Evolutionary conservation across 2,329 filamentous ascomycete genomes (phyloP), one percentile per base, ranked within the genome.

Genomic region (Paraconiothyrium brasiliense): DNA sequence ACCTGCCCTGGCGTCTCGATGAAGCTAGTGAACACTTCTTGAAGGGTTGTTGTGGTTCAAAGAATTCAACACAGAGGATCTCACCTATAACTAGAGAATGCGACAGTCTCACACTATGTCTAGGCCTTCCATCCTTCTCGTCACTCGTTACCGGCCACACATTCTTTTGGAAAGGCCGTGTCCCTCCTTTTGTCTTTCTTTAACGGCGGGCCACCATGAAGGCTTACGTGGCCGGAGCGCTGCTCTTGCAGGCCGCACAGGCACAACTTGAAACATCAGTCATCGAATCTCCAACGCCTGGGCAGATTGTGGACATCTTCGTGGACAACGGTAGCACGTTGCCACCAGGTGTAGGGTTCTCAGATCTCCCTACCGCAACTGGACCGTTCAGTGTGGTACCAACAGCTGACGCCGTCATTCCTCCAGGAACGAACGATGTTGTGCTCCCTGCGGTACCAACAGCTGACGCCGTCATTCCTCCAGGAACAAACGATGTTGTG

Each of bases 81-180:
- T 22, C 32, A 10, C n/a, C 48, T 71, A 71, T 71, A 71, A 63
- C 66, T 67, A 64, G 20, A 37, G 54, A 63, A 58, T 30, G 43
- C 48, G 63, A 58, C 35, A 59, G 62, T 67, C 64, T 67, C 41
- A 64, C 52, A 67, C 60, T 57, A 62, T 65, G 65, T 66, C 62
- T 67, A 58, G 63, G 59, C 54, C 66, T 46, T 24, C 7, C n/a
- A 46, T 13, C 43, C 43, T 46, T 64, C 67, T 58, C 54, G 66
- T 70, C 69, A 67, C 64, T 68, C 69, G 35, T 70, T 71, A 54
- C 24, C 58, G 57, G 35, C 57, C 66, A 56, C 44, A 65, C 61
- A 13, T 67, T 68, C 51, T 22, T 64, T 61, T 64, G 58, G 60
- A 20, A 11, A 30, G 30, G 54, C 41, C 39, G 54, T 57, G 41